Base-by-base conservation (phyloP, 2,329 filamentous ascomycete genomes). In the Sporothrix curviconia region DNA sequence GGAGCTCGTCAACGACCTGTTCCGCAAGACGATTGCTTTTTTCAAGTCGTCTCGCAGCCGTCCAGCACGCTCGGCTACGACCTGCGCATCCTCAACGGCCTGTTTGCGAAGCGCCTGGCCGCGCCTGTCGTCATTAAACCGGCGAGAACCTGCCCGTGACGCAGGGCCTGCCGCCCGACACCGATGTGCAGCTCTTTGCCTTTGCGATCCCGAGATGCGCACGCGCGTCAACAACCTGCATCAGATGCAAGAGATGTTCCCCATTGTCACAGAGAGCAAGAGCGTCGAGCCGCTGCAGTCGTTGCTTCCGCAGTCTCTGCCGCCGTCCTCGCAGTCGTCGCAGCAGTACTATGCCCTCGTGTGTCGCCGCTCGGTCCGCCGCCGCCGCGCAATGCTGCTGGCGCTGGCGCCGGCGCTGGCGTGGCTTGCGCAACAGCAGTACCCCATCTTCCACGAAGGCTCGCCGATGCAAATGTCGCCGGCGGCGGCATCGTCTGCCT, bases 1-100 rank as follows among this genome's bases (percentile, higher is more conserved):
- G 49, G 69, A 78, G 0, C 71, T 75, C 3, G 73, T 95, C 7
- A 74, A 79, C 44, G 67, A 70, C 1, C 78, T 95, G 0, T 83
- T 95, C 58, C 68, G 76, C 40, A 84, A 83, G 60, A 97, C 92
- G 0, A 90, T 96, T 61, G 70, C 72, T 2, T 92, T 96, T 68
- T 79, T 97, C 53, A 73, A 79, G 77, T 86, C 58, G 84, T 89
- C 30, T 78, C 83, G 32, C 81, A 85, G 7, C 86, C 88, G 24
- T 89, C 89, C 0, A 90, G 90, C 49, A 87, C 89, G 7, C 80
- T 96, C 7, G 72, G 75, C 49, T 82, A 82, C 47, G 91, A 96
- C 69, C 82, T 87, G 67, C 79, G 81, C 53, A 94, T 96, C 59
- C 77, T 96, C 14, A 74, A 80, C 60, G 78, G 76, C 7, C 66